These are phyloP conservation scores for Salvia hispanica DNA, from an alignment of 257 asterid species.

Conservation along the genomic window DNA sequence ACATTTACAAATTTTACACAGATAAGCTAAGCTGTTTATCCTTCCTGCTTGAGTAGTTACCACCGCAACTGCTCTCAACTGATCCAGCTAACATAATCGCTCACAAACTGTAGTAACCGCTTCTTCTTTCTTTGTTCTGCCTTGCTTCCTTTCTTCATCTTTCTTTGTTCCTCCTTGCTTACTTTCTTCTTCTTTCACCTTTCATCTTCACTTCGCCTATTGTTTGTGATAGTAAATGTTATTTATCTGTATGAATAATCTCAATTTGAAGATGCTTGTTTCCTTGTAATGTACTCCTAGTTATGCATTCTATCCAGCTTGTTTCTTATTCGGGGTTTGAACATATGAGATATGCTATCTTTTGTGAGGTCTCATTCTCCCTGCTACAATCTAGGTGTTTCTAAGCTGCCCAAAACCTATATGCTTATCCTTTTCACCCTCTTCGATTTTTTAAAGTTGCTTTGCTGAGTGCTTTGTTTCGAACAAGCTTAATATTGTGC, in stretches of 20 bases:
- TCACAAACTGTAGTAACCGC: too few species aligned
- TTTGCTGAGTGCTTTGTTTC: not conserved
- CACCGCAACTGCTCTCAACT: too few species aligned
- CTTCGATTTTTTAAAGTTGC: not conserved
- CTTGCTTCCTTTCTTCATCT: too few species aligned
- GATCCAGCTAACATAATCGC: too few species aligned
- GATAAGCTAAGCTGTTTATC: too few species aligned
- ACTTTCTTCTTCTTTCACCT: too few species aligned
- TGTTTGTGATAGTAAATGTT: not conserved
- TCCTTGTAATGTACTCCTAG: not conserved
- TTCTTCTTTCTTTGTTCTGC: too few species aligned
- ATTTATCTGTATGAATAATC: not conserved
- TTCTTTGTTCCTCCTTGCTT: too few species aligned
- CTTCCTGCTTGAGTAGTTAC: too few species aligned
- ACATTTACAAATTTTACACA: too few species aligned
- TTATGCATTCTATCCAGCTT: not conserved
- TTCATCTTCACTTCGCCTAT: too few species aligned
- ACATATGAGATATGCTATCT: not conserved
- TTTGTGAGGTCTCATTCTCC: constrained; percentile 3
- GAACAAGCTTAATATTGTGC: not conserved
- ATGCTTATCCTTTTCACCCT: not conserved
- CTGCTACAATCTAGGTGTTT: not conserved
- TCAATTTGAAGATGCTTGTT: not conserved
- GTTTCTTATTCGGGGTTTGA: constrained; percentile 1
- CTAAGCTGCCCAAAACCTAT: not conserved